These are phyloP conservation scores for Leptomonas seymouri DNA, from an alignment of 208 protist genomes.

Conservation along the genomic window DNA sequence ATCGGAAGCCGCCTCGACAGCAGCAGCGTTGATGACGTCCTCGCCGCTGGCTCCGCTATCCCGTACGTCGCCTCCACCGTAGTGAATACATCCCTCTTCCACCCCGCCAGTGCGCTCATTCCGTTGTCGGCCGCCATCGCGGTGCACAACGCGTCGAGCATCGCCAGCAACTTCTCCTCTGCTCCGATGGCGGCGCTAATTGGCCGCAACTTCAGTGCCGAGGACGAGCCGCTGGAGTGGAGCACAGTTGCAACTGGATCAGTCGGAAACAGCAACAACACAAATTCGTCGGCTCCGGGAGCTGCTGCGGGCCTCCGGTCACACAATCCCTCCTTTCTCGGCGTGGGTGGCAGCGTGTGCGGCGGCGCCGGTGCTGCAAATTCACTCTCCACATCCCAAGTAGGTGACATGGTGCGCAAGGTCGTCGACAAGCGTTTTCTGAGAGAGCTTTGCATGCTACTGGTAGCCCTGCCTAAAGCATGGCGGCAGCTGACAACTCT, in stretches of 20 bases:
- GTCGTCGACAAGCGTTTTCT: conserved; percentile 61
- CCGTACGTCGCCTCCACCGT: conserved; percentile 28
- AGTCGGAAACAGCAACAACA: background rate
- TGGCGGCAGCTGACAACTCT: conserved; percentile 59
- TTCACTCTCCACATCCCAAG: conserved; percentile 16
- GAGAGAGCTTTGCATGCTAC: conserved; percentile 67
- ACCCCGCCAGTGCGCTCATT: conserved; percentile 37
- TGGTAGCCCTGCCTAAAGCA: conserved; percentile 59
- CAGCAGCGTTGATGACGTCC: conserved; percentile 2
- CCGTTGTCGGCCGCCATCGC: conserved; percentile 21
- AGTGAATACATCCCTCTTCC: conserved; percentile 54
- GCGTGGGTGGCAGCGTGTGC: background rate
- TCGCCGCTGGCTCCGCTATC: conserved; percentile 10
- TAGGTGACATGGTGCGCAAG: conserved; percentile 41
- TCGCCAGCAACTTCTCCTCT: conserved; percentile 18
- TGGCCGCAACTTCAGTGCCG: conserved; percentile 8
- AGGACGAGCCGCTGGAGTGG: conserved; percentile 15
- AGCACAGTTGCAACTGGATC: background rate
- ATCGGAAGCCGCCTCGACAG: background rate
- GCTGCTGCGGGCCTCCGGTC: background rate
- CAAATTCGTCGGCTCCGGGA: background rate
- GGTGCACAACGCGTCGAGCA: conserved; percentile 9
- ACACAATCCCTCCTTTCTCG: background rate
- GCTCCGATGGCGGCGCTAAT: conserved; percentile 2
- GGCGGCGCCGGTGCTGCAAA: background rate